Percentiles rank a stretch among this genome's conserved stretches.
phyloP scores from a whole-genome alignment of 257 asterid genomes.

The Plantago elongata region DNA sequence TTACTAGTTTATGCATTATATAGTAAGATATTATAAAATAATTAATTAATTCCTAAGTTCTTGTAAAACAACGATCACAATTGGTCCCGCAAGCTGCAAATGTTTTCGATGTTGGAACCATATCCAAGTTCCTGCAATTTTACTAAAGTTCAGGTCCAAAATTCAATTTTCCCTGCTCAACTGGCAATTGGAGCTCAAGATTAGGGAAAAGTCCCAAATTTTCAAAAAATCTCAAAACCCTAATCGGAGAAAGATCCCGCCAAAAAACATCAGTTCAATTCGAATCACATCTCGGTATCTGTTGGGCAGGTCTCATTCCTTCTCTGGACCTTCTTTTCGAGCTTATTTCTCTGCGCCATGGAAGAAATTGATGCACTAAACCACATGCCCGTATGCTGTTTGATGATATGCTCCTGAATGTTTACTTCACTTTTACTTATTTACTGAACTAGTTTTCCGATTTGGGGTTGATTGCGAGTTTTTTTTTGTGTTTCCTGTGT shows the following conservation, averaged over 20 bases:
- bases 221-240: neutral
- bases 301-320: neutral
- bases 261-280: neutral
- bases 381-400: neutral
- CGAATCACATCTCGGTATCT: neutral
- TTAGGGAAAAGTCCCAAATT: too few relatives aligned
- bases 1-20: too few relatives aligned
- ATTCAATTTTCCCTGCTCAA: too few relatives aligned
- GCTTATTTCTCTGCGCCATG: neutral
- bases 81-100: too few relatives aligned
- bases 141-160: too few relatives aligned
- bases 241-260: neutral
- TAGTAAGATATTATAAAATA: too few relatives aligned
- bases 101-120: too few relatives aligned
- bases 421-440: neutral
- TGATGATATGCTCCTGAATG: neutral
- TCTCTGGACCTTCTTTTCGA: neutral
- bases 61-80: too few relatives aligned
- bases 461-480: neutral
- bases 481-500: neutral
- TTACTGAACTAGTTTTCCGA: neutral
- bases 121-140: too few relatives aligned
- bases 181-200: too few relatives aligned
- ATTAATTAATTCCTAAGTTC: too few relatives aligned
- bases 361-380: neutral